Base-by-base conservation (phyloP, 805 yeast species). In the Naumovozyma dairenensis region DNA sequence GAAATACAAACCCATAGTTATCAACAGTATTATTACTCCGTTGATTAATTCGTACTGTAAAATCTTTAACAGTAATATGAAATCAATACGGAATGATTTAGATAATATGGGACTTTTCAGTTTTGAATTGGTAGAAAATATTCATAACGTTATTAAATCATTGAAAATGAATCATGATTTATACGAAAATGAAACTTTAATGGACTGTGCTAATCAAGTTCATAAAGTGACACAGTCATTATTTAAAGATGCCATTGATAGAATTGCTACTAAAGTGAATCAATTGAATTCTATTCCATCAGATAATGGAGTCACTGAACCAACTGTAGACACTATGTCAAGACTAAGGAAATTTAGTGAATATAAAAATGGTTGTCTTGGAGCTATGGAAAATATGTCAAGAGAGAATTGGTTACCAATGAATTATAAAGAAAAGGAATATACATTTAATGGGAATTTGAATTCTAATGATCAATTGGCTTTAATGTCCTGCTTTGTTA, bases 271-370 rank as follows among this genome's bases (percentile, higher is more conserved):
- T 3, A 63, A 73, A 29, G 71, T 77, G 13, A 57, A 50, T 13
- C 47, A 62, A n/a, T 50, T 73, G 36, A 60, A 66, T 2, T 48
- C 59, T 7, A 51, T 79, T 25, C 80, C 84, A 8, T 67, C 68
- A 30, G 95, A 84, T 40, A 71, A 69, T 44, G 81, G 82, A 33
- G 72, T 84, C 29, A 69, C 81, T 28, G 86, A 77, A 46, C 67
- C 75, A 12, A 77, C 83, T 0, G 77, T 78, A n/a, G 89, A 80
- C 37, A 60, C 77, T 6, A 72, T 82, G 63, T 74, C 86, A 1
- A 67, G 75, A 38, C 59, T 85, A 33, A 66, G 84, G 29, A 72
- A 73, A 33, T 63, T 83, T 21, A 67, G 81, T 19, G 84, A 77
- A 37, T 77, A 73, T 49, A 65, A 67, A 31, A 65, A 63, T 10